Conservation (phyloP, 2,329 filamentous ascomycete genomes). For the Bimuria novae-zelandiae region DNA sequence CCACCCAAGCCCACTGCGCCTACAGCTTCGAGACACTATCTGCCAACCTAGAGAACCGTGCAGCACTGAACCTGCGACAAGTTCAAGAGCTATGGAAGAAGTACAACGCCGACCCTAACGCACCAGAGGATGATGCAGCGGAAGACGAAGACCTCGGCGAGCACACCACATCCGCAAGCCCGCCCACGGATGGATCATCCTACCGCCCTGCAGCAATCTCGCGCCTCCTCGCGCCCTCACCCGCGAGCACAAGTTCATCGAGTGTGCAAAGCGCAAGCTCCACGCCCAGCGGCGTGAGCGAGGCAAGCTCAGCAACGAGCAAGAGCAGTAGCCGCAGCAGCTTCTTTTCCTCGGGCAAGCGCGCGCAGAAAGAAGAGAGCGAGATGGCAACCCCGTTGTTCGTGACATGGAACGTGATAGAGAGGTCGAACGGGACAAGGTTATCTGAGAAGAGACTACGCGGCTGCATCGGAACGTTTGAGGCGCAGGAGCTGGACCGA, state of each 20-base stretch:
- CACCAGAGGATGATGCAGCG: constrained; percentile 37
- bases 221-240: constrained; percentile 48
- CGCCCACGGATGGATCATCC: constrained; percentile 29
- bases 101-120: constrained; percentile 47
- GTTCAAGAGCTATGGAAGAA: constrained; percentile 72
- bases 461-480: constrained; percentile 96
- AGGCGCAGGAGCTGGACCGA: constrained; percentile 70
- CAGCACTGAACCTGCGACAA: constrained; percentile 68
- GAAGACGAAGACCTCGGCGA: constrained; percentile 14
- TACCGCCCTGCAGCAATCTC: constrained; percentile 51
- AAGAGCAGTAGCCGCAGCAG: constrained; percentile 34
- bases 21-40: constrained; percentile 89
- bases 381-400: constrained; percentile 74
- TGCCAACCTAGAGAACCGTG: constrained; percentile 72
- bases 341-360: constrained; percentile 41
- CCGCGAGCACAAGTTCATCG: constrained; percentile 51
- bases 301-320: constrained; percentile 53
- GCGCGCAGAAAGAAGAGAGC: constrained; percentile 23
- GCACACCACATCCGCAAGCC: constrained; percentile 9
- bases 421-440: constrained; percentile 47
- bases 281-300: constrained; percentile 49
- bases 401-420: constrained; percentile 89
- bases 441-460: constrained; percentile 67
- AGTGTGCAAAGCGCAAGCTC: constrained; percentile 55
- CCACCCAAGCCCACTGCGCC: constrained; percentile 81